Base-by-base conservation (phyloP, 208 protist species). In the Strigomonas galati region DNA sequence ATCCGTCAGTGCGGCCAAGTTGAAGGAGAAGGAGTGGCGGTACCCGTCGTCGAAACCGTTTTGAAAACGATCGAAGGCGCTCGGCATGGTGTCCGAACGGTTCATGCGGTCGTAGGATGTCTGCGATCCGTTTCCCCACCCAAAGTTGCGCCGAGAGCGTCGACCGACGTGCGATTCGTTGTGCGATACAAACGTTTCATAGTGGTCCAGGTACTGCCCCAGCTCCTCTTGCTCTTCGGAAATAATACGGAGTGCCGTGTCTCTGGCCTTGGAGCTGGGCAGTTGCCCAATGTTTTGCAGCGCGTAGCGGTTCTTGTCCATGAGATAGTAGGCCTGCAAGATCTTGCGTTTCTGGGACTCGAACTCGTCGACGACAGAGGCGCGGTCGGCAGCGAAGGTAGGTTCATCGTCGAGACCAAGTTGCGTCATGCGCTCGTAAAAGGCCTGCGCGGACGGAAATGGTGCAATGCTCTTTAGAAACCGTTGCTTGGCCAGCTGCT, bases 281-380 rank as follows among this genome's bases (percentile, higher is more conserved):
- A 83, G 62, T 64, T 79, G 73, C 14, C 65, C 48, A 19, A 83
- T 77, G 4, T 70, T 68, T 10, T 58, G 21, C 31, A 77, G 53
- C 26, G 79, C 71, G 24, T 64, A 64, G 43, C 68, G 62, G 63
- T 84, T 79, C 65, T 72, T 78, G 59, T 80, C 79, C 23, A 79
- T 58, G 26, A 81, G 67, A 30, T 74, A 72, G 67, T 80, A 84
- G 43, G 78, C 72, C 51, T 79, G 62, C 4, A 74, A 66, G 1
- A 84, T 69, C 12, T 61, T 58, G 4, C 43, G n/a, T 35, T 79
- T 73, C 65, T 75, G 65, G 9, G 65, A 31, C 55, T 79, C 63
- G n/a, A 72, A 54, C 19, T 73, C 62, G 5, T 74, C 72, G 7
- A 69, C 37, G 9, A 59, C 43, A 2, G 56, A 49, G 0, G 61